Evolutionary conservation across 2,329 filamentous ascomycete species (phyloP).

Genomic region (Xylariaceae sp.): DNA sequence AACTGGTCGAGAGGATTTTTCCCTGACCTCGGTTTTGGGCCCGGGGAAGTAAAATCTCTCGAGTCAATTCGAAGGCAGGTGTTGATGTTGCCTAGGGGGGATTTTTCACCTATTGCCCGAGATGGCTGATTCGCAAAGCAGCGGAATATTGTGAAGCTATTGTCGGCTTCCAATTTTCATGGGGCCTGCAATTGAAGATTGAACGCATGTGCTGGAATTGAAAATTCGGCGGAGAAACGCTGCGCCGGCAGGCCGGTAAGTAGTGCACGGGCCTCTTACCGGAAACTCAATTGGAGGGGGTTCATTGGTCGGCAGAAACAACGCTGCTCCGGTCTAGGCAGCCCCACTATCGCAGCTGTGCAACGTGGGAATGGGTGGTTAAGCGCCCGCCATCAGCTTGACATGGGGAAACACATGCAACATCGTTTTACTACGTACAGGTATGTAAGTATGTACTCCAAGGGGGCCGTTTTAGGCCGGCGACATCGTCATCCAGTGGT

Average conservation of each 20-base stretch:
- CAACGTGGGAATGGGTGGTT: slow-evolving; percentile 31
- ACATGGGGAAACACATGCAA: slow-evolving; percentile 4
- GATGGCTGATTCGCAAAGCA: too few species aligned
- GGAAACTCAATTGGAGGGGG: background rate
- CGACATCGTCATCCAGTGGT: slow-evolving; percentile 12
- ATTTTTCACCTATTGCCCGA: too few species aligned
- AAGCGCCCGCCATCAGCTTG: slow-evolving; percentile 31
- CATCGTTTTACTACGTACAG: too few species aligned
- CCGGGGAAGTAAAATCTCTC: background rate
- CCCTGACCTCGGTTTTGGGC: background rate
- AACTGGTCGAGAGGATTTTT: background rate
- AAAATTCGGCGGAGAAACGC: slow-evolving; percentile 29
- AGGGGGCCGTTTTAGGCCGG: slow-evolving; percentile 6
- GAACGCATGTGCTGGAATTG: too few species aligned
- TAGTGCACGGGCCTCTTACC: background rate
- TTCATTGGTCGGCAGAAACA: slow-evolving; percentile 16
- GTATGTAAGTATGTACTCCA: slow-evolving; percentile 11
- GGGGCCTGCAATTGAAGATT: slow-evolving; percentile 1
- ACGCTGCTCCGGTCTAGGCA: slow-evolving; percentile 4
- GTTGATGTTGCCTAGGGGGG: background rate
- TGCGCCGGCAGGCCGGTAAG: too few species aligned
- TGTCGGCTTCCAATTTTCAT: slow-evolving; percentile 8
- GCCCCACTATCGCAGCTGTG: slow-evolving; percentile 32
- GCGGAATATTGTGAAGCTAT: slow-evolving; percentile 30
- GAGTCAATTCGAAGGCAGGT: background rate